phyloP scores from a whole-genome alignment of 148 eudicot species.

The Rhododendron simsii region DNA sequence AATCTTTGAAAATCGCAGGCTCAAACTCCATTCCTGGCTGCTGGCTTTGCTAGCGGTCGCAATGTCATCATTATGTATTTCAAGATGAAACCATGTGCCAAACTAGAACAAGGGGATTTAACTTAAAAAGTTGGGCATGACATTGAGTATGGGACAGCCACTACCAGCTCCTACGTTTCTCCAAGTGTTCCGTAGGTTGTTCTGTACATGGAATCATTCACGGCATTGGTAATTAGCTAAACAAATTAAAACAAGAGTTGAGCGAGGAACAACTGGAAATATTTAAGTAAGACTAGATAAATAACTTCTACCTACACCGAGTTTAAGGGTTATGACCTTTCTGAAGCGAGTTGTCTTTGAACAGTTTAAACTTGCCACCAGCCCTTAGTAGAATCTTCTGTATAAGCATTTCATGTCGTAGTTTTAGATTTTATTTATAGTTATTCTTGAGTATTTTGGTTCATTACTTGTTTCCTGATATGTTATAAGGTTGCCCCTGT shows the following conservation, averaged over 20 bases:
- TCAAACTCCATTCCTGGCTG: not conserved
- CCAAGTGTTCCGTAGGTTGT: not conserved
- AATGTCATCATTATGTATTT: not conserved
- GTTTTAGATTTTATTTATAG: not conserved
- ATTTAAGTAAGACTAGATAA: not conserved
- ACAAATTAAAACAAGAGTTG: not conserved
- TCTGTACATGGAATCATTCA: not conserved
- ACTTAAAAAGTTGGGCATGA: not conserved
- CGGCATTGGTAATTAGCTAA: not conserved
- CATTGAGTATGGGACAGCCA: not conserved
- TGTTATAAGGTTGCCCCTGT: not conserved
- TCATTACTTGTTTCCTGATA: not conserved
- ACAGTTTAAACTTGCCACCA: not conserved
- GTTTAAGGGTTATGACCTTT: not conserved
- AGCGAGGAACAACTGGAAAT: not conserved
- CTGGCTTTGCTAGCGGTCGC: not conserved
- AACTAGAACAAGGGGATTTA: not conserved
- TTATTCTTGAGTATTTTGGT: not conserved
- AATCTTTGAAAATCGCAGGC: not conserved
- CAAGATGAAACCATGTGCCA: not conserved
- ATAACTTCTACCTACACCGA: not conserved
- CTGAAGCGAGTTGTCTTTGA: not conserved
- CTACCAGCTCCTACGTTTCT: not conserved
- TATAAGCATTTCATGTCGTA: not conserved
- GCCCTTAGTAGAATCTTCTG: not conserved